Evolutionary conservation across 1,284 basidiomycete species (phyloP), one percentile per base, ranked within the genome.

Genomic region (Waitea zeae): DNA sequence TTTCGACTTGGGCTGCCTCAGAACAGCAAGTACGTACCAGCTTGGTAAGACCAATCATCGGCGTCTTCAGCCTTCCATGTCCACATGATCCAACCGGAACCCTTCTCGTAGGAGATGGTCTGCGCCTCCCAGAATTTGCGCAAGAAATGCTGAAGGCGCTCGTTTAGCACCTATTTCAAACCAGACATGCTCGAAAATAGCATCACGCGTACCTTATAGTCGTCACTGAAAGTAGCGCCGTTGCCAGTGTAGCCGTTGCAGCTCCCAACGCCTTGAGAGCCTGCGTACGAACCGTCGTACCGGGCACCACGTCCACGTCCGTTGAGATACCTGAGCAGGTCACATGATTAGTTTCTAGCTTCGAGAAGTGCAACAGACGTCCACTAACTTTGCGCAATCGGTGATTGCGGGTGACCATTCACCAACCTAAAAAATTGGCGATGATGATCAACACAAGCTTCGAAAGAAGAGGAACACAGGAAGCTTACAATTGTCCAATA

Each of bases 321-420:
- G 24, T 26, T n/a, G n/a, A 26, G n/a, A n/a, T 9, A 9, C 9
- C 24, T 26, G 24, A 9, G 9, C n/a, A 7, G 7, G n/a, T 26
- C 9, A 26, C n/a, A 32, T 62, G 22, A 20, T 2, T 20, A 1
- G 5, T 13, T 9, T 27, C 19, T 14, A 27, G n/a, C 24, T n/a
- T 9, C 24, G n/a, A n/a, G 9, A 69, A 30, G 59, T 39, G 31
- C 63, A 64, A 29, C 63, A 58, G 4, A 64, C 66, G 49, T 74
- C 72, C 37, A 74, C 55, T 46, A 62, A 87, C 44, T 59, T 72
- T 12, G 89, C 86, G 46, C 89, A 95, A 51, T 95, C 90, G 6
- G 75, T 90, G 36, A 69, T 57, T 1, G 84, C 84, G 20, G 81
- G 67, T 0, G 80, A 70, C 82, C 83, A 90, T 57, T 90, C 86